Conservation (phyloP, 129 eudicot species). For the Logfia minima region DNA sequence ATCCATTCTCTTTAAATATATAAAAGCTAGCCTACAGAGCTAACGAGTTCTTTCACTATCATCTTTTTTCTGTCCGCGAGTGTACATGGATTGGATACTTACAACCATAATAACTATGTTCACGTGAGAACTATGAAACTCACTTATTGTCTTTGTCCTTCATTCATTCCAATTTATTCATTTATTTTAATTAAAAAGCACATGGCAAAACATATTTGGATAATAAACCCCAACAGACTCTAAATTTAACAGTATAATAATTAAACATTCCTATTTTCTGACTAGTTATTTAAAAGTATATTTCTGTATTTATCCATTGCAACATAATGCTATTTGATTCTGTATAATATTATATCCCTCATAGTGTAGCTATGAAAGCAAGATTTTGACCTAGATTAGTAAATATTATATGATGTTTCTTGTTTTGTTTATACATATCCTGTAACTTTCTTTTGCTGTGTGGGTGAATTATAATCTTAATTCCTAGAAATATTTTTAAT, state of each 20-base stretch:
- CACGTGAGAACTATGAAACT: conserved; percentile 39
- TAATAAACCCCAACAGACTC: not conserved
- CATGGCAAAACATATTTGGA: not conserved
- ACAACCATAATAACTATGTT: conserved; percentile 24
- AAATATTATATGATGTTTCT: too few relatives aligned
- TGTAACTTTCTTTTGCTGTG: not conserved
- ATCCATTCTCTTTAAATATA: too few relatives aligned
- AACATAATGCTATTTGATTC: too few relatives aligned
- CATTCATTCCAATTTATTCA: conserved; percentile 18
- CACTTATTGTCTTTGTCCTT: conserved; percentile 40
- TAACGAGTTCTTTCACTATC: not conserved
- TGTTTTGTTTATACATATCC: too few relatives aligned
- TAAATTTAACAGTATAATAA: not conserved
- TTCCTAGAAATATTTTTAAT: not conserved
- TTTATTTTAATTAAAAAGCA: not conserved
- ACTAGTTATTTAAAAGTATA: not conserved
- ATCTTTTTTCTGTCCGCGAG: conserved; percentile 19
- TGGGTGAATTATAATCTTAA: not conserved
- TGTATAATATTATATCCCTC: too few relatives aligned
- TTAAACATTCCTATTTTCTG: not conserved
- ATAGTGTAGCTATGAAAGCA: too few relatives aligned
- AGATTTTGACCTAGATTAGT: too few relatives aligned
- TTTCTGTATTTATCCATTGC: not conserved
- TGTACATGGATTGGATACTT: conserved; percentile 6
- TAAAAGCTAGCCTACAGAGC: too few relatives aligned